Evolutionary conservation across 495 filamentous ascomycete species (phyloP).

Genomic region (Trichoderma reesei): DNA sequence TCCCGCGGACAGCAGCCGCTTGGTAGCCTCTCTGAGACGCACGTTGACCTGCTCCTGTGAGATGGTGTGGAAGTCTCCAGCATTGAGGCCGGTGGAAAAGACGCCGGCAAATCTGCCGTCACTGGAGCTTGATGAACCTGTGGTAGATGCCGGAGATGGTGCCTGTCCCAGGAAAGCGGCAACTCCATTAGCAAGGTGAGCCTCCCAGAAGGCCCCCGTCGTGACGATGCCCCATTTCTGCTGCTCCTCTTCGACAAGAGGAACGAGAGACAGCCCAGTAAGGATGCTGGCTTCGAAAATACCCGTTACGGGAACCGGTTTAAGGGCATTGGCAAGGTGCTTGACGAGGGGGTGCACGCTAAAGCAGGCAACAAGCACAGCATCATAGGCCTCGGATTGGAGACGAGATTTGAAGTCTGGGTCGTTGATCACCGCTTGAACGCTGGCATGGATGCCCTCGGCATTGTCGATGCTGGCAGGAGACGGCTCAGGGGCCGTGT

Average conservation of each 20-base stretch:
- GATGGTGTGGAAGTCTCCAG: constrained; percentile 66
- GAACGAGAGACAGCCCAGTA: constrained; percentile 41
- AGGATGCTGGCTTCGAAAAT: constrained; percentile 79
- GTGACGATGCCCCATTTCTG: constrained; percentile 80
- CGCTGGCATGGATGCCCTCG: constrained; percentile 41
- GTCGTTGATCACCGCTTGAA: constrained; percentile 45
- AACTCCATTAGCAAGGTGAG: constrained; percentile 55
- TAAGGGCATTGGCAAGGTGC: constrained; percentile 18
- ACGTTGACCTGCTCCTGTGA: constrained; percentile 50
- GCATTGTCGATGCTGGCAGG: constrained; percentile 58
- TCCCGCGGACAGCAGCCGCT: constrained; percentile 47
- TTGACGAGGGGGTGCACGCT: constrained; percentile 75
- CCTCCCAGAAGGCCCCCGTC: constrained; percentile 77
- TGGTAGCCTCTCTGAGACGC: constrained; percentile 61
- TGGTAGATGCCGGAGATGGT: constrained; percentile 7
- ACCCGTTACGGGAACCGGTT: constrained; percentile 54
- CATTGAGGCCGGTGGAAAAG: constrained; percentile 73
- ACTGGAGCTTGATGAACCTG: not conserved
- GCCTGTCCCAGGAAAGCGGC: constrained; percentile 39
- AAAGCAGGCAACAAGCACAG: constrained; percentile 80
- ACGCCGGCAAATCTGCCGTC: constrained; percentile 59
- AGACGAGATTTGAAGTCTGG: constrained; percentile 30
- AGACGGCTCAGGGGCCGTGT: constrained; percentile 41
- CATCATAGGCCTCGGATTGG: constrained; percentile 46
- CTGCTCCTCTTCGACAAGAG: constrained; percentile 1